phyloP scores from a whole-genome alignment of 768 basidiomycete species.

The Serendipita sp. region DNA sequence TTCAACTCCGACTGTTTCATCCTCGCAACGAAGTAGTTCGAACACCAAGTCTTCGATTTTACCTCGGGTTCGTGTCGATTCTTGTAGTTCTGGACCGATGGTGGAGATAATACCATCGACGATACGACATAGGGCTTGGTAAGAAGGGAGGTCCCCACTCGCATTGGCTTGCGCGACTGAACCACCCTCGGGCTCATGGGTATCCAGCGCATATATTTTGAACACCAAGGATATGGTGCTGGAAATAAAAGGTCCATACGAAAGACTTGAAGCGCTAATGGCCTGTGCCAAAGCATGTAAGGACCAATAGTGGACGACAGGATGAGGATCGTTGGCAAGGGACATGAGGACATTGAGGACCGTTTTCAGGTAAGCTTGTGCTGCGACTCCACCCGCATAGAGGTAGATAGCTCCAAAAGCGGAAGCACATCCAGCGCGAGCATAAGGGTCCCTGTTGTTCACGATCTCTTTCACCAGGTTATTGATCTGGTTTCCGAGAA shows the following conservation, averaged over 20 bases:
- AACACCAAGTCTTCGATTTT: constrained; percentile 73
- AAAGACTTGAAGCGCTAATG: constrained; percentile 79
- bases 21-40: constrained; percentile 70
- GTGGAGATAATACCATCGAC: constrained; percentile 88
- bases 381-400: constrained; percentile 86
- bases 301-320: constrained; percentile 90
- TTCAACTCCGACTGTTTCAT: constrained; percentile 80
- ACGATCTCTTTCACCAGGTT: constrained; percentile 86
- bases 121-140: constrained; percentile 80
- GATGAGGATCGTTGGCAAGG: constrained; percentile 89
- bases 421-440: constrained; percentile 83
- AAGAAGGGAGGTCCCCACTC: constrained; percentile 80
- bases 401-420: constrained; percentile 86
- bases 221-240: constrained; percentile 80
- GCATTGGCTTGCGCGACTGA: constrained; percentile 66
- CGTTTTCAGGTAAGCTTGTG: constrained; percentile 86
- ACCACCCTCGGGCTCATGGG: constrained; percentile 89
- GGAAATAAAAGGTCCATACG: constrained; percentile 78
- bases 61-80: constrained; percentile 61
- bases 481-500: constrained; percentile 77
- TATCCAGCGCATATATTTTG: constrained; percentile 76
- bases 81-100: constrained; percentile 89
- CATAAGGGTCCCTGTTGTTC: constrained; percentile 82
- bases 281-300: constrained; percentile 72
- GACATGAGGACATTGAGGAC: constrained; percentile 93